Evolutionary conservation across 495 filamentous ascomycete species (phyloP), one percentile per base, ranked within the genome.

Genomic region (Neurospora sp.): DNA sequence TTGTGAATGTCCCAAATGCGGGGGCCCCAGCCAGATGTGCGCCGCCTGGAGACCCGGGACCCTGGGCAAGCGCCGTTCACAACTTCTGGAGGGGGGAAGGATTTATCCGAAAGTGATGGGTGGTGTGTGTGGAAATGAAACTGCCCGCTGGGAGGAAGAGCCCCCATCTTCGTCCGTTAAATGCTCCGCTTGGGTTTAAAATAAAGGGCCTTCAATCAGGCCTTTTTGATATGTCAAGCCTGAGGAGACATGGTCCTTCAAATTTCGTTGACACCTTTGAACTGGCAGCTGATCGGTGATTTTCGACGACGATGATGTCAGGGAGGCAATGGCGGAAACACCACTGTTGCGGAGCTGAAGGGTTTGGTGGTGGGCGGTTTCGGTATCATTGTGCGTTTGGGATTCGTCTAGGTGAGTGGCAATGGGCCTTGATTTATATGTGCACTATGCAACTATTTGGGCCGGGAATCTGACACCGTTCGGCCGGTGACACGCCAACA

Each of bases 231-330:
- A 66, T 66, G 12, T 66, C 54, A 18, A 66, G 54, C 27, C 23
- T 7, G 54, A 14, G 4, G 11, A 62, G 48, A 9, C 11, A 62
- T 31, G 8, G 3, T 7, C 14, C 23, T 31, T 62, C 54, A 54
- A 54, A 54, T 12, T 54, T 12, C 3, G 31, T 31, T 39, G 72
- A 71, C 37, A 70, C n/a, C n/a, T 23, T 20, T 20, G 20, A 23
- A 54, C 10, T 0, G 1, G 46, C 46, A 62, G 54, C 12, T 62
- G 37, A 31, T 70, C 46, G 5, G 39, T 42, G 66, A 71, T 74
- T 70, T 35, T 71, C 44, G 41, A 74, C 14, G 54, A 35, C 27
- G 12, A 69, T 74, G 73, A 74, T 71, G 73, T 74, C 73, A 74
- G 69, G 73, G 70, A 71, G 70, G 72, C 44, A 71, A 62, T 42